Evolutionary conservation across 108 stramenopile genomes (phyloP), one percentile per base, ranked within the genome.

Genomic region (Fistulifera pelliculosa): DNA sequence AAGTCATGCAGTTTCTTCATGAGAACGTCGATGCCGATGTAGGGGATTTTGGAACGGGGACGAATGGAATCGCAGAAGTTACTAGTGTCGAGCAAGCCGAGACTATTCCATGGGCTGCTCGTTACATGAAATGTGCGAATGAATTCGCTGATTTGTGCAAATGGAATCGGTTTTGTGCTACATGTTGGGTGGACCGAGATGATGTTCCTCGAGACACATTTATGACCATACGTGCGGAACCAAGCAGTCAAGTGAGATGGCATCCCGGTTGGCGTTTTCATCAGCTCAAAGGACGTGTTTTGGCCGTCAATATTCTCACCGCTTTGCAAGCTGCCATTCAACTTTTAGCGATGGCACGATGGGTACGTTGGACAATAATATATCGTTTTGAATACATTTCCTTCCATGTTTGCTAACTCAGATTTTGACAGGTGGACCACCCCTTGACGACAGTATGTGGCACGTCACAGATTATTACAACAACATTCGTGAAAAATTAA

Each of bases 191-290:
- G 17, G 70, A 75, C 43, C 60, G 74, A 41, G 52, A 66, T 10
- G 83, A 81, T 25, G 69, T 65, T 16, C 44, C 44, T 17, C 44
- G 21, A 5, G 21, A 45, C 4, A 50, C 68, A 7, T 42, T 38
- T 41, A 71, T 74, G 21, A 43, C 64, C 40, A 42, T 31, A 23
- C 44, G 44, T 19, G 7, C 44, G 5, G 43, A 26, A 3, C 59
- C 61, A 10, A 47, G 19, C 25, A 62, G 70, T 19, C 76, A 66
- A 56, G 72, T 69, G 31, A 62, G 65, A 48, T 75, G 71, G 73
- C 56, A 91, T 67, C 70, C 90, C 11, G 85, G 85, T 50, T 91
- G 80, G 80, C 66, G 83, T 52, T 47, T 42, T 19, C 90, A 91
- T 49, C 83, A 91, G 51, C 54, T 85, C n/a, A 71, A 61, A 27